A percentile compares a stretch with the other conserved stretches of the same genome.
These are phyloP conservation scores for Hyaloperonospora arabidopsidis DNA, from an alignment of 352 stramenopile species.

Conservation along the genomic window DNA sequence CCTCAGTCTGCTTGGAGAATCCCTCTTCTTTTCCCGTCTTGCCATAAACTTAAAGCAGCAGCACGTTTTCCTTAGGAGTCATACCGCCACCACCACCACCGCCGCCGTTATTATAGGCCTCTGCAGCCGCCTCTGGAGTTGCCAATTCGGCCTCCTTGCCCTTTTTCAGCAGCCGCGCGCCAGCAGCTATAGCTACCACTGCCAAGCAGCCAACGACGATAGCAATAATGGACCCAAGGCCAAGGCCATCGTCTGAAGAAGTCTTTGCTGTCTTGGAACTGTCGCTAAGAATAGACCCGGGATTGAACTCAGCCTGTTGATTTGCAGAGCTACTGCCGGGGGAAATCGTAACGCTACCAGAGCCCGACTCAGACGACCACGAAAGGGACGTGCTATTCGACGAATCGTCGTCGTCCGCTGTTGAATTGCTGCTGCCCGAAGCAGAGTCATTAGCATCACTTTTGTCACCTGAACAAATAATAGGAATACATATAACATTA, in stretches of 20 bases:
- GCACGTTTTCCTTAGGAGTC: constrained; percentile 76
- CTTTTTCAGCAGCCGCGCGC: constrained; percentile 61
- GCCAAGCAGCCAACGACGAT: constrained; percentile 68
- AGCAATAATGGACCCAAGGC: constrained; percentile 37
- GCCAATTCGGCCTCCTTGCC: constrained; percentile 43
- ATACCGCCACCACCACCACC: constrained; percentile 52
- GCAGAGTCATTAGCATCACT: constrained; percentile 1
- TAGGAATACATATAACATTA: too few relatives aligned
- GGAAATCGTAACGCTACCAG: constrained; percentile 12
- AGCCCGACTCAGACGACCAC: constrained; percentile 17
- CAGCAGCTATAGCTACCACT: constrained; percentile 59
- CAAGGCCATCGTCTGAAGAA: constrained; percentile 10
- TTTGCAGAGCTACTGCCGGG: constrained; percentile 26
- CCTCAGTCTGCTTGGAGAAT: constrained; percentile 13
- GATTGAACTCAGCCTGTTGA: constrained; percentile 33
- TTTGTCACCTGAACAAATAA: too few relatives aligned
- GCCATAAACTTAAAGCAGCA: constrained; percentile 73
- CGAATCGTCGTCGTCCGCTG: constrained; percentile 11
- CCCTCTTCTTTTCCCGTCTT: constrained; percentile 4
- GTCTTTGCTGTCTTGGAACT: constrained; percentile 7
- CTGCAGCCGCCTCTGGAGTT: constrained; percentile 38
- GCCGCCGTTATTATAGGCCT: constrained; percentile 42
- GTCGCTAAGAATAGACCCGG: constrained; percentile 29
- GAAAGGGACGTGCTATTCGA: constrained; percentile 13
- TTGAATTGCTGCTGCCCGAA: constrained; percentile 12